Percentiles rank a stretch among this genome's conserved stretches.
phyloP scores from a whole-genome alignment of 192 early-diverging fungal species.

The Backusella sp. region DNA sequence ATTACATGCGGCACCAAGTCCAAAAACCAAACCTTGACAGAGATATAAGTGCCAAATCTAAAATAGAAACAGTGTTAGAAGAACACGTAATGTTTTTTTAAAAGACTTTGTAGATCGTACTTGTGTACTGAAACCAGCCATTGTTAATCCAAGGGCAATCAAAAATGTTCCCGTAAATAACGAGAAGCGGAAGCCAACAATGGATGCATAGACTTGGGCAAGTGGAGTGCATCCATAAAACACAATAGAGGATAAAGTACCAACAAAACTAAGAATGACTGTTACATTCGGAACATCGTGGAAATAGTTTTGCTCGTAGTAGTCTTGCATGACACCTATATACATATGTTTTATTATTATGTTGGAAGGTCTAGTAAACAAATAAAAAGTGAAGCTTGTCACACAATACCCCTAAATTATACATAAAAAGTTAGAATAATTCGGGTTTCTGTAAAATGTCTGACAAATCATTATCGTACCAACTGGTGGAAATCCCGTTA shows the following conservation, averaged over 20 bases:
- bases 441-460: no score
- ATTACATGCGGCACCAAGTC: conserved; percentile 36
- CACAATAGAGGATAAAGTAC: conserved; percentile 9
- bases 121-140: conserved; percentile 29
- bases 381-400: not conserved
- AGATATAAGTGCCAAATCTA: conserved; percentile 56
- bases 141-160: conserved; percentile 9
- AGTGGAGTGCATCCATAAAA: conserved; percentile 14
- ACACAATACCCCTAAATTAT: not conserved
- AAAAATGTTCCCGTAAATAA: conserved; percentile 8
- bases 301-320: conserved; percentile 27
- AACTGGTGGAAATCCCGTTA: conserved; percentile 7
- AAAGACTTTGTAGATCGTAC: not conserved
- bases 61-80: no score
- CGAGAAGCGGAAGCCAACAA: not conserved
- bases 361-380: no score
- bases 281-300: conserved; percentile 8
- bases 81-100: no score
- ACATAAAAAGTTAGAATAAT: not conserved
- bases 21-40: conserved; percentile 56
- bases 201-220: conserved; percentile 14
- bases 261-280: conserved; percentile 23
- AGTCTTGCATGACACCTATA: conserved; percentile 33
- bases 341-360: not conserved
- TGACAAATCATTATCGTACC: not conserved